Percentiles rank a stretch among this genome's conserved stretches.
Conservation (phyloP, 805 yeast species). For the Wickerhamiella vanderwaltii region DNA sequence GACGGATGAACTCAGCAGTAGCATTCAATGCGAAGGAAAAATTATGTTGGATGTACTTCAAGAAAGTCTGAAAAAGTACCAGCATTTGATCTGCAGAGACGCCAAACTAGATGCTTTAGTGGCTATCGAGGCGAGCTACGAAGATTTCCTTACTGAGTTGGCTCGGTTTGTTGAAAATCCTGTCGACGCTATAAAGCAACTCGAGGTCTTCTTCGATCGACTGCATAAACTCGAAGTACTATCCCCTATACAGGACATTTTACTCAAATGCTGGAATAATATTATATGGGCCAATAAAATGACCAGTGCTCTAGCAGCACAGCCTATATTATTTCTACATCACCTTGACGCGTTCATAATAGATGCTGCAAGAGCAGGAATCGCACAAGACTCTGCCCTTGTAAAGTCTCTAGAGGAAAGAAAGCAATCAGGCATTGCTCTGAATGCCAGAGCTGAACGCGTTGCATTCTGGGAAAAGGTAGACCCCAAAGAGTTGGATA, state of each 20-base stretch:
- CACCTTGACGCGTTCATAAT: background rate
- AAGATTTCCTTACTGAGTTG: background rate
- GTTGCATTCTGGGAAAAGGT: background rate
- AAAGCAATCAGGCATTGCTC: background rate
- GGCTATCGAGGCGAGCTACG: background rate
- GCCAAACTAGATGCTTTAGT: background rate
- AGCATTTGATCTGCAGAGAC: background rate
- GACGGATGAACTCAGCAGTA: background rate
- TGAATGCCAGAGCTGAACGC: slow-evolving; percentile 3
- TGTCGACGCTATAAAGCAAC: background rate
- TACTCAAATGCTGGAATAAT: background rate
- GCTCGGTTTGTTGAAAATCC: background rate
- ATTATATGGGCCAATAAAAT: background rate
- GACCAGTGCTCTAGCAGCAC: background rate
- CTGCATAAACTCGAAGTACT: background rate
- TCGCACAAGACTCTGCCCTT: background rate
- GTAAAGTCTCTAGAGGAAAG: background rate
- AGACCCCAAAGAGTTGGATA: slow-evolving; percentile 1
- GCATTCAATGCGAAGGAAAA: background rate
- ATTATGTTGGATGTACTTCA: background rate
- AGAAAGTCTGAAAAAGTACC: background rate
- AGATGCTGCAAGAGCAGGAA: background rate
- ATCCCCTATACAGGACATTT: slow-evolving; percentile 1
- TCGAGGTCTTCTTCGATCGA: background rate
- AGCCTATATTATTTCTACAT: background rate